phyloP scores from a whole-genome alignment of 139 green algal species.

The Tetraselmis striata region DNA sequence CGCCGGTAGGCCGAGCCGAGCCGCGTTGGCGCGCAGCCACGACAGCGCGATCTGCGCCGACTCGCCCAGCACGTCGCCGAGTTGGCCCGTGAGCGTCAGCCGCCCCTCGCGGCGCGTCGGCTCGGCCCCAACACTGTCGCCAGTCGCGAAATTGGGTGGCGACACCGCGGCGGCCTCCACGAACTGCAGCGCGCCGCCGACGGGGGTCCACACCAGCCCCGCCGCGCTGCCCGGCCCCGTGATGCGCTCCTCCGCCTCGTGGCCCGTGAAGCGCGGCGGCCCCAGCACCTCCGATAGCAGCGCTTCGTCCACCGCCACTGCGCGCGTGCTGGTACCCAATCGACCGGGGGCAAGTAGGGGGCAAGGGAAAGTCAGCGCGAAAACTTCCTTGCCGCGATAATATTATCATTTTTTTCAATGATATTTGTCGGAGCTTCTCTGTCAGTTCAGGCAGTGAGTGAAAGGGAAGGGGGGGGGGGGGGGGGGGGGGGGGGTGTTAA shows the following conservation, averaged over 20 bases:
- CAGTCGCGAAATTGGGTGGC: too few species aligned
- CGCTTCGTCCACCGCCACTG: conserved; percentile 40
- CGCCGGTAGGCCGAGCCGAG: conserved; percentile 25
- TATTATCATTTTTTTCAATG: too few species aligned
- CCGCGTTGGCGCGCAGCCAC: conserved; percentile 55
- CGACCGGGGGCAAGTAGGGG: not conserved
- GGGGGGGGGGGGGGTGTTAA: too few species aligned
- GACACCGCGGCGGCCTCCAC: conserved; percentile 47
- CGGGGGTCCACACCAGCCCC: conserved; percentile 71
- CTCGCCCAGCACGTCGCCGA: conserved; percentile 73
- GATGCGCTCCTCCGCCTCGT: conserved; percentile 39
- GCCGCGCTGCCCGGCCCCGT: conserved; percentile 50
- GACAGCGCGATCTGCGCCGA: conserved; percentile 60
- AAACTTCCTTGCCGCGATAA: too few species aligned
- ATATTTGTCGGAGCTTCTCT: too few species aligned
- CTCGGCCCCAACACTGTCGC: too few species aligned
- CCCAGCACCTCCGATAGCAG: conserved; percentile 67
- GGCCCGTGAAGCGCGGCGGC: conserved; percentile 37
- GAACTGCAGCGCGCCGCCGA: conserved; percentile 65
- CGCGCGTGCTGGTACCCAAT: not conserved
- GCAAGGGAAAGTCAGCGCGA: not conserved
- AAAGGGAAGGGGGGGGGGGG: too few species aligned
- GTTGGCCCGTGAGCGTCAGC: conserved; percentile 72
- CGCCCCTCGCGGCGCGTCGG: conserved; percentile 6
- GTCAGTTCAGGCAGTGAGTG: too few species aligned